Evolutionary conservation across 2,329 filamentous ascomycete genomes (phyloP).

Genomic region (Aspergillus transmontanensis): DNA sequence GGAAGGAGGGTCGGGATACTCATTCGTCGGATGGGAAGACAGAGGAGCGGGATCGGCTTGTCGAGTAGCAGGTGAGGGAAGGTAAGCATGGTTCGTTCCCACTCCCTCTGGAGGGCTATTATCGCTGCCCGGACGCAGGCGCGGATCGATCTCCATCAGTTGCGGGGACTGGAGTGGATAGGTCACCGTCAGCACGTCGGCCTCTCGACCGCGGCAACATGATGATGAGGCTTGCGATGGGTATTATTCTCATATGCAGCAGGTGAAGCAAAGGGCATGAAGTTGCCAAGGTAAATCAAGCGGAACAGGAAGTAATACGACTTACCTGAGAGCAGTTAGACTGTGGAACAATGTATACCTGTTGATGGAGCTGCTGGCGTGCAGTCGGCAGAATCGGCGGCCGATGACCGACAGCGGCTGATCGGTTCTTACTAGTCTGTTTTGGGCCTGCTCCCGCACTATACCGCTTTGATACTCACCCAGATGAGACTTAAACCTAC

Average conservation of each 20-base stretch:
- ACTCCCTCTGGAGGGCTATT: constrained; percentile 15
- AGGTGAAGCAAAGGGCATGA: neutral
- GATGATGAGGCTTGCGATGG: neutral
- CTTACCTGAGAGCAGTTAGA: constrained; percentile 1
- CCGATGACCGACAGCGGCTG: constrained; percentile 7
- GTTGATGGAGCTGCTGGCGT: constrained; percentile 1
- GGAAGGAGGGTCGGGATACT: constrained; percentile 34
- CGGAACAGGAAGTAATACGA: neutral
- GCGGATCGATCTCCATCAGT: constrained; percentile 39
- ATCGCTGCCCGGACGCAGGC: constrained; percentile 27
- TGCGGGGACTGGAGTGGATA: constrained; percentile 18
- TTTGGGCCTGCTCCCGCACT: neutral
- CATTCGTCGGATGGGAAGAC: constrained; percentile 14
- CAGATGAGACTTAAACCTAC: too few relatives aligned
- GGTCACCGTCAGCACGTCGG: constrained; percentile 12
- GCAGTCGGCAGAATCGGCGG: constrained; percentile 4
- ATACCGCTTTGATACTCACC: neutral
- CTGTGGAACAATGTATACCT: neutral
- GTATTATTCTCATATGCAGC: neutral
- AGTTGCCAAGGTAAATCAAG: neutral
- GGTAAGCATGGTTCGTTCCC: constrained; percentile 11
- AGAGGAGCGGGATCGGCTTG: constrained; percentile 8
- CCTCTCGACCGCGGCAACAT: neutral
- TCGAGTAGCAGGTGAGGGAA: constrained; percentile 12
- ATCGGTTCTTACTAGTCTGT: neutral